phyloP scores from a whole-genome alignment of 495 filamentous ascomycete species.

The Aspergillus nidulans region DNA sequence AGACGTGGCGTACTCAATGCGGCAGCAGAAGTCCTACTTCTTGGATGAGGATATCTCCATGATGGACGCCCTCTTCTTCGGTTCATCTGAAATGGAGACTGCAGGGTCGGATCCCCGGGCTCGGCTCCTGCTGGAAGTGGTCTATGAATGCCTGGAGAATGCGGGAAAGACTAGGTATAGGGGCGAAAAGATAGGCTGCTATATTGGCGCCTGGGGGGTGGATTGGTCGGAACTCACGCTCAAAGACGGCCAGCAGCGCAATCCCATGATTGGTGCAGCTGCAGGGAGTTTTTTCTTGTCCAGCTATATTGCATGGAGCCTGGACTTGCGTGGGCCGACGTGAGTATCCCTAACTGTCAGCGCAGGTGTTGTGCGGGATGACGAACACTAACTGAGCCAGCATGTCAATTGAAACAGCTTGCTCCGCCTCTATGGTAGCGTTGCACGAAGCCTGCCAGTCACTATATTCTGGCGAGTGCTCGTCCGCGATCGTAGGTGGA shows the following conservation, averaged over 20 bases:
- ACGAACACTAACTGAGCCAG: conserved; percentile 1
- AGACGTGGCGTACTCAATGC: neutral
- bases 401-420: conserved; percentile 32
- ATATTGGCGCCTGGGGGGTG: neutral
- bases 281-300: neutral
- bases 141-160: neutral
- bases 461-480: conserved; percentile 33
- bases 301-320: neutral
- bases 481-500: conserved; percentile 35
- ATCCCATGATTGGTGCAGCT: neutral
- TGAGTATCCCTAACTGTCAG: neutral
- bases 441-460: conserved; percentile 33
- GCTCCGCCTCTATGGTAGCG: conserved; percentile 31
- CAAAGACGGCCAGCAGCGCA: neutral
- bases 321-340: neutral
- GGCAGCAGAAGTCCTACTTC: neutral
- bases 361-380: neutral
- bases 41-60: neutral
- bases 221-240: neutral
- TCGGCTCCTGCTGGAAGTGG: neutral
- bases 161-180: neutral
- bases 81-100: neutral
- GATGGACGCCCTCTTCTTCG: neutral
- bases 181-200: neutral
- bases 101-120: neutral